Evolutionary conservation across 352 stramenopile genomes (phyloP), one percentile per base, ranked within the genome.

Genomic region (Pythium dissimile): DNA sequence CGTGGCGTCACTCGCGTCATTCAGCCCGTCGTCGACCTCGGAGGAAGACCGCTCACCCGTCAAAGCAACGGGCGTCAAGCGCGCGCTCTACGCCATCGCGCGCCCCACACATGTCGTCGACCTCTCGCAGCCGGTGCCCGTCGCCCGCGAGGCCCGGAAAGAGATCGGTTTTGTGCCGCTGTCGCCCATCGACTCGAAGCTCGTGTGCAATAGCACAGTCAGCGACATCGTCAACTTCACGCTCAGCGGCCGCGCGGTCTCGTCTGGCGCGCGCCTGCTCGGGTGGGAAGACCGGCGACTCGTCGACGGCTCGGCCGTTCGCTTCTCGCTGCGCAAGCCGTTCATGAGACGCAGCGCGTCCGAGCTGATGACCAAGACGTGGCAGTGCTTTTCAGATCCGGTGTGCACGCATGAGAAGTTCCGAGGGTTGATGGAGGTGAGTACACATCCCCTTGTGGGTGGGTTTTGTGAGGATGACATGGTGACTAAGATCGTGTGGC

Each of bases 311-410:
- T 75, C 77, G 10, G 68, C 56, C 6, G 66, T 88, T 48, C 84
- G 83, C 23, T 90, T 90, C 42, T 87, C 80, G 28, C 55, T 90
- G 27, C 69, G 77, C 47, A 90, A 90, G 57, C 48, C 51, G 5
- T 90, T 87, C 45, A 43, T 58, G 8, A 66, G 71, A 26, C 58
- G 66, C 12, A 77, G 69, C 38, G 63, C 73, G 1, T 44, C 69
- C 45, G 59, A 71, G 10, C 50, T 90, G 1, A 84, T 88, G 77
- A 67, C 64, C 0, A 73, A 59, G 32, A 90, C 80, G 30, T 90
- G 77, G 77, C 69, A 84, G 59, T 90, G 80, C 55, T 74, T 90
- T 26, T 87, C 80, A 21, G 77, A 90, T 48, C 75, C 78, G 0
- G 57, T 62, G 11, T 90, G 80, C 43, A 73, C 72, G 0, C 65